phyloP scores from a whole-genome alignment of 495 filamentous ascomycete species.

The Sphaerosporella brunnea region DNA sequence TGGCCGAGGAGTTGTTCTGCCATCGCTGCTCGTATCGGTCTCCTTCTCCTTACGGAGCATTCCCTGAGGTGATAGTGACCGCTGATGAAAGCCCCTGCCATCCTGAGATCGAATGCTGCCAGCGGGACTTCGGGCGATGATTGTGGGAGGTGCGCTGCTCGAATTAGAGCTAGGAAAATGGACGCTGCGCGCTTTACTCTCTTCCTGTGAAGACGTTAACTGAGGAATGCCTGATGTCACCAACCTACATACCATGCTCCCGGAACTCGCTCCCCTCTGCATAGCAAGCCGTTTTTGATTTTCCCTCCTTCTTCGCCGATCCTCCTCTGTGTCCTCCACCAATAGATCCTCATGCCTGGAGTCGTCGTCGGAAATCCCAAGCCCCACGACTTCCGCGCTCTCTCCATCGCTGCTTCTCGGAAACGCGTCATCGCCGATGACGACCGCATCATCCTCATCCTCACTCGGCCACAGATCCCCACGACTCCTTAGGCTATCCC shows the following conservation, averaged over 20 bases:
- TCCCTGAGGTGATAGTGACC: neutral
- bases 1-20: neutral
- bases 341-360: neutral
- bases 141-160: neutral
- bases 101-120: neutral
- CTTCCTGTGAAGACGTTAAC: neutral
- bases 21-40: neutral
- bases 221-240: too few species aligned
- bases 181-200: neutral
- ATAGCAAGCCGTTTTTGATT: neutral
- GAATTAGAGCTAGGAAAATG: neutral
- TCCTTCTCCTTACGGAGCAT: neutral
- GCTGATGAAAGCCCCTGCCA: neutral
- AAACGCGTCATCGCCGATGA: slow-evolving; percentile 59
- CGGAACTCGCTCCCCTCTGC: neutral
- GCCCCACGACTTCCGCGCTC: neutral
- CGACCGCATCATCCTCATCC: slow-evolving; percentile 71
- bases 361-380: neutral
- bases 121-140: neutral
- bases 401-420: slow-evolving; percentile 1
- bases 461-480: slow-evolving; percentile 90
- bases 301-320: neutral
- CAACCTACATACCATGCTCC: neutral
- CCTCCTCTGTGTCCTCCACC: neutral
- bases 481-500: slow-evolving; percentile 69